phyloP scores from a whole-genome alignment of 179 eudicot species.

The Silene noctiflora region DNA sequence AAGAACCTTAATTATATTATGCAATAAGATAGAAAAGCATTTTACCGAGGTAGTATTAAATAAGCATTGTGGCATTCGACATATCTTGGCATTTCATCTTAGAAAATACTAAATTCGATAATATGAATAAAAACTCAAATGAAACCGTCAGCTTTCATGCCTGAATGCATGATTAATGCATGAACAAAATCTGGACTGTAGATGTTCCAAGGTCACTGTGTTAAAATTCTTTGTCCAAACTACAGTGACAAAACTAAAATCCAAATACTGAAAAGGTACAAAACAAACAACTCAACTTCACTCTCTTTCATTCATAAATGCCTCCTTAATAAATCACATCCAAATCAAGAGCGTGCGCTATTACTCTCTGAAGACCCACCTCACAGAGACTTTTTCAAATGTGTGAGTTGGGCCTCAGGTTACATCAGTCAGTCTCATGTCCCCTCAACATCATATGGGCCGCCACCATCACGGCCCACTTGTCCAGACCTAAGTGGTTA shows the following conservation, averaged over 20 bases:
- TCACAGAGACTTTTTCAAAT: slow-evolving; percentile 25
- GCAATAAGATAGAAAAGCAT: no score
- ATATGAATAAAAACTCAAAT: not conserved
- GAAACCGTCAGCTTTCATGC: not conserved
- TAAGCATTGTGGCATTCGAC: not conserved
- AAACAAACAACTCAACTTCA: slow-evolving; percentile 12
- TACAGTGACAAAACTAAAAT: slow-evolving; percentile 1
- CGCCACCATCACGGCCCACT: slow-evolving; percentile 25
- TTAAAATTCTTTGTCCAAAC: not conserved
- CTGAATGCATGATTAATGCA: not conserved
- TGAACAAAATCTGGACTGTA: not conserved
- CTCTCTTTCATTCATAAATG: not conserved
- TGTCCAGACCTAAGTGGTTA: slow-evolving; percentile 23
- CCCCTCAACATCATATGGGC: slow-evolving; percentile 12
- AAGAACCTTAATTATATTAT: no score
- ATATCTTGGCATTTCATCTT: not conserved
- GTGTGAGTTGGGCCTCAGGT: slow-evolving; percentile 35
- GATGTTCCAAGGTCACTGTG: not conserved
- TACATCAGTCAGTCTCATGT: slow-evolving; percentile 29
- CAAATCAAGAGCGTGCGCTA: slow-evolving; percentile 35
- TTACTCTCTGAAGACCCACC: slow-evolving; percentile 26
- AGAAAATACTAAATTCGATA: not conserved
- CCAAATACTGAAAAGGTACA: slow-evolving; percentile 13
- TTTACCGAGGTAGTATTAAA: not conserved
- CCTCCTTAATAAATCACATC: slow-evolving; percentile 15